Conservation (phyloP, 305 asterid genomes). For the Caryopteris hybrid region DNA sequence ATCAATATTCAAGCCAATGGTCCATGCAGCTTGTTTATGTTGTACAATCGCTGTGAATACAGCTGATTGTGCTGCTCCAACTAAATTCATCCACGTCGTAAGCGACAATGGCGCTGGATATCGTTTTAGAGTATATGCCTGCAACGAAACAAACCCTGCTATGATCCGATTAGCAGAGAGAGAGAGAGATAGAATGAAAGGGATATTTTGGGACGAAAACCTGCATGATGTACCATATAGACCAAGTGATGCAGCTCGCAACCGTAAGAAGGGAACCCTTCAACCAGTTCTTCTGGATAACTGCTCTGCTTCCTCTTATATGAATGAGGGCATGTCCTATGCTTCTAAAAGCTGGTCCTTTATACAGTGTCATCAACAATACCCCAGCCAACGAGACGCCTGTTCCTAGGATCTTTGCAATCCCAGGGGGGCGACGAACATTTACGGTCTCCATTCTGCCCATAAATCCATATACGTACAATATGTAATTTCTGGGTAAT, state of each 20-base stretch:
- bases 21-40: conserved; percentile 58
- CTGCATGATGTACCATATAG: conserved; percentile 73
- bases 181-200: not conserved
- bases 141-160: not conserved
- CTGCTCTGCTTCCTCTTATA: conserved; percentile 27
- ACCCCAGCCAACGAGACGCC: conserved; percentile 63
- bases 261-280: conserved; percentile 50
- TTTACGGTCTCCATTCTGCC: conserved; percentile 59
- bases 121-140: conserved; percentile 64
- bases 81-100: conserved; percentile 62
- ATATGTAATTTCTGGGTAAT: too few relatives aligned
- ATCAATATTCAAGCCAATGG: conserved; percentile 61
- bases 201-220: conserved; percentile 31
- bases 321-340: conserved; percentile 39
- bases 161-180: not conserved
- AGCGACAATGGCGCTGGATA: conserved; percentile 76
- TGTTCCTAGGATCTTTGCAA: conserved; percentile 56
- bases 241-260: conserved; percentile 71
- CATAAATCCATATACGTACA: not conserved
- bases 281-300: conserved; percentile 47
- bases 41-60: conserved; percentile 50
- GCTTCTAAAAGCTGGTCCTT: conserved; percentile 45
- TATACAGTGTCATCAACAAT: conserved; percentile 57
- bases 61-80: conserved; percentile 83
- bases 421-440: conserved; percentile 44